A percentile compares a stretch with the other conserved stretches of the same genome.
Conservation (phyloP, 2,329 filamentous ascomycete genomes). For the Teratosphaeria pseudoeucalypti region DNA sequence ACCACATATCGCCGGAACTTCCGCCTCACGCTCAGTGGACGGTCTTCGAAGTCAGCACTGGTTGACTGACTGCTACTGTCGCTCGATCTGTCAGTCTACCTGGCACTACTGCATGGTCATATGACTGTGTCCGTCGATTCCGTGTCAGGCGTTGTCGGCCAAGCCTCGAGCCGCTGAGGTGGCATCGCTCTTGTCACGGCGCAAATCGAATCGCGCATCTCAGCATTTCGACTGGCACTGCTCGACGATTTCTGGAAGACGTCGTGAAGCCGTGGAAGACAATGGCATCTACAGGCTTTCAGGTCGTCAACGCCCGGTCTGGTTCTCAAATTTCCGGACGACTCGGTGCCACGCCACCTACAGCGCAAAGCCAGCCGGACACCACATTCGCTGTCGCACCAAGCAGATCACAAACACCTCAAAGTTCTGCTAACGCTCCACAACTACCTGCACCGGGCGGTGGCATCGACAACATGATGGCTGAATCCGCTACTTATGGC, state of each 20-base stretch:
- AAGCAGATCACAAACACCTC: constrained; percentile 16
- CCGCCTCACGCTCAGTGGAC: not conserved
- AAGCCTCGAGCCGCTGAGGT: not conserved
- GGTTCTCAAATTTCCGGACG: constrained; percentile 8
- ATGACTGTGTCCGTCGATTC: not conserved
- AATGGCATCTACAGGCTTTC: constrained; percentile 5
- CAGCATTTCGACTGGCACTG: not conserved
- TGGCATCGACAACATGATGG: constrained; percentile 16
- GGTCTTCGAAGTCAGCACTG: not conserved
- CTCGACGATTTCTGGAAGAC: not conserved
- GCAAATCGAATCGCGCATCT: not conserved
- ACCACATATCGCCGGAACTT: not conserved
- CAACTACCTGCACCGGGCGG: constrained; percentile 4
- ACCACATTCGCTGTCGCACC: constrained; percentile 13
- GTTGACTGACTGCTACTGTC: not conserved
- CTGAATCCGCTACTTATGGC: constrained; percentile 56
- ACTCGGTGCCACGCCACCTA: constrained; percentile 4
- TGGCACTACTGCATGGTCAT: not conserved
- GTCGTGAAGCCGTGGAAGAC: not conserved
- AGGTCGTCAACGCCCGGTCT: constrained; percentile 16
- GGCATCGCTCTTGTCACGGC: not conserved
- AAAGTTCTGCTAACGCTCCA: constrained; percentile 12
- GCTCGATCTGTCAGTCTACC: not conserved
- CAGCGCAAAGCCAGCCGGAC: constrained; percentile 9
- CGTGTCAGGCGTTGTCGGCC: not conserved